phyloP scores from a whole-genome alignment of 768 basidiomycete species.

The Dendrothele bispora region DNA sequence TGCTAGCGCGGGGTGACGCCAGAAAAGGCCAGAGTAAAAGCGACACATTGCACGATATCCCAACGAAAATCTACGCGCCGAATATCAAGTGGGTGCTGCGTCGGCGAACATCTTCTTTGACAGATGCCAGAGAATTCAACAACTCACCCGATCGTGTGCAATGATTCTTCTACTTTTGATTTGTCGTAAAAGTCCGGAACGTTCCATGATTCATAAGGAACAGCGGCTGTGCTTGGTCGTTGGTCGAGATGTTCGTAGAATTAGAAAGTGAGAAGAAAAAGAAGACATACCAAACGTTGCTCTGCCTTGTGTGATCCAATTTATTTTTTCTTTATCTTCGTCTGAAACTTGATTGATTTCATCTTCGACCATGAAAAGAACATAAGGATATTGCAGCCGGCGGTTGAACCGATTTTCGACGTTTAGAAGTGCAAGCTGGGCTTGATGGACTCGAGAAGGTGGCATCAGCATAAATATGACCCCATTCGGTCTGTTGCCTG shows the following conservation, averaged over 20 bases:
- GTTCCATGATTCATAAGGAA: constrained; percentile 23
- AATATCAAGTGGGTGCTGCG: background rate
- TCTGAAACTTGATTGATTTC: constrained; percentile 19
- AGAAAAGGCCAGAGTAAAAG: constrained; percentile 31
- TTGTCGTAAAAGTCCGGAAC: constrained; percentile 22
- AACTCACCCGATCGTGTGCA: constrained; percentile 22
- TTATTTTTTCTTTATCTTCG: constrained; percentile 21
- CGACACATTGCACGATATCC: constrained; percentile 32
- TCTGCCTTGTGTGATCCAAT: constrained; percentile 25
- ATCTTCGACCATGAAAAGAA: constrained; percentile 26
- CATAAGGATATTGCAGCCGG: constrained; percentile 27
- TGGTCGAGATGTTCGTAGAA: background rate
- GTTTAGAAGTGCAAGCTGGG: constrained; percentile 25
- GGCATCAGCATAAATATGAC: constrained; percentile 28
- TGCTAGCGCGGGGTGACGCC: constrained; percentile 24
- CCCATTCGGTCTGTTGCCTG: constrained; percentile 23
- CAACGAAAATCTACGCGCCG: constrained; percentile 20
- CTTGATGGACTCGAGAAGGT: constrained; percentile 25
- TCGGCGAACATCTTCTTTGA: background rate
- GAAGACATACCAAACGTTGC: constrained; percentile 23
- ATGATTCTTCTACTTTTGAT: constrained; percentile 20
- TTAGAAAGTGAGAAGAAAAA: background rate
- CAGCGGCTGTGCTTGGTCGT: constrained; percentile 11
- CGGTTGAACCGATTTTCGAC: constrained; percentile 30
- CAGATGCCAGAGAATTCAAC: background rate